These are phyloP conservation scores for Botryosphaeria dothidea DNA, from an alignment of 2,329 filamentous ascomycete genomes.

Conservation along the genomic window DNA sequence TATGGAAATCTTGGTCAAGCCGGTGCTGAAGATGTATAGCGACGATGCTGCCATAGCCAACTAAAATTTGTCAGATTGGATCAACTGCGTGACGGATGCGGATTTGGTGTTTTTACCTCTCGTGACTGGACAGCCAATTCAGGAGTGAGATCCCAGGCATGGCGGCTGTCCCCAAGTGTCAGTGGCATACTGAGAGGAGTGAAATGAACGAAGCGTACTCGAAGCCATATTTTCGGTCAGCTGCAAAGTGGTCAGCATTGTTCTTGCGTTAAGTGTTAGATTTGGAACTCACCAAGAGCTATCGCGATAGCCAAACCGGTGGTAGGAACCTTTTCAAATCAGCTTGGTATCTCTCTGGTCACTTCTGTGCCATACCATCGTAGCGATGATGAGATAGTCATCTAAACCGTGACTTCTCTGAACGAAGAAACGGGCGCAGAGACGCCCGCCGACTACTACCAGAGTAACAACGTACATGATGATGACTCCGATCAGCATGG, in stretches of 20 bases:
- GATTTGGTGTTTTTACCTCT: not conserved
- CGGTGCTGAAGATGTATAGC: slow-evolving; percentile 30
- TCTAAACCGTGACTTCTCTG: slow-evolving; percentile 2
- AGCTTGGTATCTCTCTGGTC: not conserved
- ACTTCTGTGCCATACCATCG: not conserved
- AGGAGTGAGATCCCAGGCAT: slow-evolving; percentile 2
- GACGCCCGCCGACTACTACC: not conserved
- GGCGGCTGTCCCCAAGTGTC: not conserved
- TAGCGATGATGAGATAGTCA: slow-evolving; percentile 1
- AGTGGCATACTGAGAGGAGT: not conserved
- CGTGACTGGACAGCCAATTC: not conserved
- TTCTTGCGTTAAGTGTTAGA: not conserved
- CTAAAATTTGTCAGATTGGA: not conserved
- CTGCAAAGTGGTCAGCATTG: not conserved
- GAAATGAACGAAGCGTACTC: not conserved
- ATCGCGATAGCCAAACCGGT: not conserved
- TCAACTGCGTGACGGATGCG: not conserved
- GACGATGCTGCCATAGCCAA: slow-evolving; percentile 28
- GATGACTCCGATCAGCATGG: not conserved
- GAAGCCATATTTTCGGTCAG: not conserved
- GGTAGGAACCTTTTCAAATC: not conserved
- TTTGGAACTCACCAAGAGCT: not conserved
- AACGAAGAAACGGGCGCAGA: slow-evolving; percentile 2
- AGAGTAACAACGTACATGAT: not conserved
- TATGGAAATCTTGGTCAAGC: slow-evolving; percentile 36